Conservation (phyloP, 225 moss, liverwort and hornwort species). For the Lunularia cruciata region DNA sequence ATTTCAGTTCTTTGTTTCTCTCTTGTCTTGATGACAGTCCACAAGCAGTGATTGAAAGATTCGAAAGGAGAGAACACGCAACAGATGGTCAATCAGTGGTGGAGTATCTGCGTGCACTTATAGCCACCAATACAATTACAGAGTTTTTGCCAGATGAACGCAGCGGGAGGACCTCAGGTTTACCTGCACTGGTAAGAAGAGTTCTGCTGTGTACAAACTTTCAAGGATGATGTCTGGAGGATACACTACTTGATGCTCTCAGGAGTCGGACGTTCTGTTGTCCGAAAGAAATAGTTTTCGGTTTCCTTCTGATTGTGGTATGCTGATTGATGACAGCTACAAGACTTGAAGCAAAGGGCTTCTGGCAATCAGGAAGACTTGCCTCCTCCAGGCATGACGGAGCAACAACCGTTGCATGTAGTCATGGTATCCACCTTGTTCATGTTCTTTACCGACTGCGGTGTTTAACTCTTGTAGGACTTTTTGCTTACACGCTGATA, state of each 20-base stretch:
- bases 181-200: constrained; percentile 70
- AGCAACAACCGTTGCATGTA: constrained; percentile 95
- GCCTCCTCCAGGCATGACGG: constrained; percentile 82
- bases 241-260: too few species aligned
- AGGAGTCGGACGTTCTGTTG: too few species aligned
- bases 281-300: too few species aligned
- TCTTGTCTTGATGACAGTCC: constrained; percentile 60
- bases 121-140: constrained; percentile 88
- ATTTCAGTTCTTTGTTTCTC: neutral
- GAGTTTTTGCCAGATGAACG: constrained; percentile 87
- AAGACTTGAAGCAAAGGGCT: constrained; percentile 91
- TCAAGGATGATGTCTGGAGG: neutral
- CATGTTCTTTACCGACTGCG: neutral
- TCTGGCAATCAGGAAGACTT: constrained; percentile 67
- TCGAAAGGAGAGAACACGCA: constrained; percentile 95
- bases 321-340: constrained; percentile 53
- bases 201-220: too few species aligned
- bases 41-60: constrained; percentile 94
- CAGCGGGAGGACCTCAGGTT: constrained; percentile 73
- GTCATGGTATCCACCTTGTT: constrained; percentile 66
- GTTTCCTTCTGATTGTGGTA: neutral
- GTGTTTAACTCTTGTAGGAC: too few species aligned
- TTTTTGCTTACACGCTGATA: too few species aligned
- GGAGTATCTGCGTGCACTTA: constrained; percentile 95
- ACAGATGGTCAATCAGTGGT: constrained; percentile 83